Evolutionary conservation across 345 rosid genomes (phyloP).

Genomic region (Populus alba): DNA sequence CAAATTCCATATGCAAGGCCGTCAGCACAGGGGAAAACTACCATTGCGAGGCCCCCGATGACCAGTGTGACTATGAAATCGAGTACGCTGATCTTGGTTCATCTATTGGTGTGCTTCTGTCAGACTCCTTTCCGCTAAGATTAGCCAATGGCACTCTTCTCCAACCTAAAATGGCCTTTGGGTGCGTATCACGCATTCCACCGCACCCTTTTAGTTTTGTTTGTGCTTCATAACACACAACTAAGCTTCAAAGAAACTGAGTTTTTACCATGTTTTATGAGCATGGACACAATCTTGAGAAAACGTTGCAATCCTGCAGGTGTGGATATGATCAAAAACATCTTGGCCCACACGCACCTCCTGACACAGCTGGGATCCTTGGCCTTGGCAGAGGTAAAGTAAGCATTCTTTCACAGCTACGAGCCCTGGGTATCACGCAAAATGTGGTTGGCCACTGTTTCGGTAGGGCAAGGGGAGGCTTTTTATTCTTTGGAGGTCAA

Average conservation of each 20-base stretch:
- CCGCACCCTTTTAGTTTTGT: not conserved
- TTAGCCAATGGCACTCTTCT: slow-evolving; percentile 53
- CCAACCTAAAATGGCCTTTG: slow-evolving; percentile 54
- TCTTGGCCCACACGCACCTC: slow-evolving; percentile 50
- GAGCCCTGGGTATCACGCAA: slow-evolving; percentile 34
- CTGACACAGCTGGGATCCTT: slow-evolving; percentile 70
- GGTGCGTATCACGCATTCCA: slow-evolving; percentile 44
- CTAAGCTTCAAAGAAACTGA: not conserved
- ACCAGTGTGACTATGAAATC: slow-evolving; percentile 81
- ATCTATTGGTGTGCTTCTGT: slow-evolving; percentile 65
- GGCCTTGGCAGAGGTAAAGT: slow-evolving; percentile 77
- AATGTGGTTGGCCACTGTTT: slow-evolving; percentile 84
- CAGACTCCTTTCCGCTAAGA: slow-evolving; percentile 50
- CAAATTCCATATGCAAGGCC: slow-evolving; percentile 49
- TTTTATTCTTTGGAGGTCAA: slow-evolving; percentile 70
- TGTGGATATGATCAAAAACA: slow-evolving; percentile 73
- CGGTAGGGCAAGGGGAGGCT: slow-evolving; percentile 72
- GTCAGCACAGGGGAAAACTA: slow-evolving; percentile 27
- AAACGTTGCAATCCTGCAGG: slow-evolving; percentile 32
- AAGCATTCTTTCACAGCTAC: slow-evolving; percentile 66
- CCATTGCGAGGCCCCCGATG: slow-evolving; percentile 48
- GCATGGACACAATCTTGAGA: not conserved
- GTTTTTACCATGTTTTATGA: not conserved
- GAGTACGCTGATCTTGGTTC: slow-evolving; percentile 79
- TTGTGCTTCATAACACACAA: not conserved